A percentile compares a stretch with the other conserved stretches of the same genome.
These are phyloP conservation scores for Cyclostephanos tholiformis DNA, from an alignment of 108 stramenopile genomes.

Conservation along the genomic window DNA sequence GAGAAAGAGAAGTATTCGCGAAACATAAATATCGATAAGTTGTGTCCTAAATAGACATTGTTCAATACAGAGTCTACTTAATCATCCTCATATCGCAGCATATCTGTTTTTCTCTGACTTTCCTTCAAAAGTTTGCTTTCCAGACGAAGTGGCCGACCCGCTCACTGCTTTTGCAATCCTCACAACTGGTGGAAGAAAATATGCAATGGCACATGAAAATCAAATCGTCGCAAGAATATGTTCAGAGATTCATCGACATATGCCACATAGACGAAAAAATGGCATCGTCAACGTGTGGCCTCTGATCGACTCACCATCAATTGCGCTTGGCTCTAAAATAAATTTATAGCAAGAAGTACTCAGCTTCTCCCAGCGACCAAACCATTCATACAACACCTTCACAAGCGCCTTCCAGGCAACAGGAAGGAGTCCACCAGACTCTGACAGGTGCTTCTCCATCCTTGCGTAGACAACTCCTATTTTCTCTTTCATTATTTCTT, in stretches of 20 bases:
- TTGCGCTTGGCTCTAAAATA: conserved; percentile 80
- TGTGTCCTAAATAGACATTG: too few relatives aligned
- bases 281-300: too few relatives aligned
- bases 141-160: conserved; percentile 31
- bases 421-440: conserved; percentile 82
- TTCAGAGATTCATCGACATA: too few relatives aligned
- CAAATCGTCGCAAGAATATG: too few relatives aligned
- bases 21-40: too few relatives aligned
- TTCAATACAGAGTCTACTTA: too few relatives aligned
- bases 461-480: conserved; percentile 79
- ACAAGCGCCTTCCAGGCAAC: conserved; percentile 90
- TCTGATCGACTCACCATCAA: conserved; percentile 38
- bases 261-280: too few relatives aligned
- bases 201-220: too few relatives aligned
- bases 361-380: conserved; percentile 89
- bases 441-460: conserved; percentile 91
- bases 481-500: conserved; percentile 86
- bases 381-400: conserved; percentile 91
- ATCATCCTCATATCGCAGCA: conserved; percentile 12
- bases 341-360: conserved; percentile 83
- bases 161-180: conserved; percentile 87
- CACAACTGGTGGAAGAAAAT: conserved; percentile 44
- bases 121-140: conserved; percentile 14
- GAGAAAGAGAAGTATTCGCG: too few relatives aligned
- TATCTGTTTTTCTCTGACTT: conserved; percentile 32